Evolutionary conservation across 2,329 filamentous ascomycete genomes (phyloP).

Genomic region (Trichoderma pleuroti): DNA sequence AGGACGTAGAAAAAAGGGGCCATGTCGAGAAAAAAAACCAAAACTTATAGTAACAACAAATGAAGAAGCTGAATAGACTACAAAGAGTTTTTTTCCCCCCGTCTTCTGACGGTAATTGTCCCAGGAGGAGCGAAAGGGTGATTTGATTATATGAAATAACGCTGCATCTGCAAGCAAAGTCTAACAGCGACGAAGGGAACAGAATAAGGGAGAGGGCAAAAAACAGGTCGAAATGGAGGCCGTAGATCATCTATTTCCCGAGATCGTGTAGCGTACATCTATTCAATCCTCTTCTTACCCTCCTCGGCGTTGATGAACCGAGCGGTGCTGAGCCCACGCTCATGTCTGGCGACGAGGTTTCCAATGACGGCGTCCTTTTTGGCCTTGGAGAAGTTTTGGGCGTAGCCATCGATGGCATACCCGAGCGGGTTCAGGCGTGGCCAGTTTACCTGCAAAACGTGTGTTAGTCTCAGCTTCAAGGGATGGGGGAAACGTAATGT

Average conservation of each 20-base stretch:
- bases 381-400: conserved; percentile 79
- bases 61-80: background rate
- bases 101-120: background rate
- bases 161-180: conserved; percentile 14
- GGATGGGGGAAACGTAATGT: background rate
- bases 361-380: conserved; percentile 80
- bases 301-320: conserved; percentile 85
- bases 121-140: background rate
- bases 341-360: conserved; percentile 63
- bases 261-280: conserved; percentile 27
- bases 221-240: background rate
- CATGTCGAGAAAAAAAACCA: background rate
- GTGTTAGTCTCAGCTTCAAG: background rate
- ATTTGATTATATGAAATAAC: conserved; percentile 12
- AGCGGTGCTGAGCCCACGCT: conserved; percentile 78
- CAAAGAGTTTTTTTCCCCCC: background rate
- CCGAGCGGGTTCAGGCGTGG: conserved; percentile 89
- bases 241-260: background rate
- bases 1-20: background rate
- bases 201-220: conserved; percentile 12
- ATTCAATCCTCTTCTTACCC: conserved; percentile 97
- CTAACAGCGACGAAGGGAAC: conserved; percentile 19
- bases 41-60: background rate
- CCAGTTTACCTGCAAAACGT: conserved; percentile 77
- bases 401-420: conserved; percentile 82